Conservation (phyloP, 176 grass and related monocot genomes). For the Carex scoparia region DNA sequence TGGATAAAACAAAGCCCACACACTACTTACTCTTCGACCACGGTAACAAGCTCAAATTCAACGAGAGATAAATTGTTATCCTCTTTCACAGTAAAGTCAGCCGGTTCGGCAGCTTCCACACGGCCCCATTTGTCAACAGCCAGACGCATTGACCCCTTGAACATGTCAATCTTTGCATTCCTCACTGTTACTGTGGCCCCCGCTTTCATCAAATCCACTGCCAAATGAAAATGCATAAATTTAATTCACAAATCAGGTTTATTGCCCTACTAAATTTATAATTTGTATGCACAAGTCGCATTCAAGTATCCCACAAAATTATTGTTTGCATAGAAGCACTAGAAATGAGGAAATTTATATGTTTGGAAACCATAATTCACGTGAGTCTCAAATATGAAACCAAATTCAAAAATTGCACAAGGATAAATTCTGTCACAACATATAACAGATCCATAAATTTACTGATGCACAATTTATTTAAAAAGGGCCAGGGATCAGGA, state of each 20-base stretch:
- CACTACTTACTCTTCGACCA: constrained; percentile 30
- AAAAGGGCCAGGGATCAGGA: background rate
- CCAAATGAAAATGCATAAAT: background rate
- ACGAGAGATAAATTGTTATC: constrained; percentile 22
- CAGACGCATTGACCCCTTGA: constrained; percentile 21
- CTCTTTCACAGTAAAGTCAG: constrained; percentile 14
- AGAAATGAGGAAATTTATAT: background rate
- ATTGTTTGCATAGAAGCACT: background rate
- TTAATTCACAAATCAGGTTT: background rate
- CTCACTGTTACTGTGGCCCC: constrained; percentile 16
- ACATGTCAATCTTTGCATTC: constrained; percentile 26
- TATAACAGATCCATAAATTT: background rate
- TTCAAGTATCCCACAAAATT: background rate
- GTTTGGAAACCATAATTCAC: constrained; percentile 1
- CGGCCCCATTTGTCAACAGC: constrained; percentile 26
- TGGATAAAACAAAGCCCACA: constrained; percentile 8
- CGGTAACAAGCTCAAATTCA: constrained; percentile 19
- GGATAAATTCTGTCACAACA: background rate
- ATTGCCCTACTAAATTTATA: background rate
- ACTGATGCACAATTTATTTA: background rate
- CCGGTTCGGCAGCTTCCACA: background rate
- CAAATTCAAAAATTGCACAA: background rate
- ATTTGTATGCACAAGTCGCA: background rate
- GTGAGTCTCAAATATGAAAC: background rate
- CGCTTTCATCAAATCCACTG: constrained; percentile 24